Evolutionary conservation across 164 flowering plant genomes (phyloP).

Genomic region (Kalanchoe fedtschenkoi): DNA sequence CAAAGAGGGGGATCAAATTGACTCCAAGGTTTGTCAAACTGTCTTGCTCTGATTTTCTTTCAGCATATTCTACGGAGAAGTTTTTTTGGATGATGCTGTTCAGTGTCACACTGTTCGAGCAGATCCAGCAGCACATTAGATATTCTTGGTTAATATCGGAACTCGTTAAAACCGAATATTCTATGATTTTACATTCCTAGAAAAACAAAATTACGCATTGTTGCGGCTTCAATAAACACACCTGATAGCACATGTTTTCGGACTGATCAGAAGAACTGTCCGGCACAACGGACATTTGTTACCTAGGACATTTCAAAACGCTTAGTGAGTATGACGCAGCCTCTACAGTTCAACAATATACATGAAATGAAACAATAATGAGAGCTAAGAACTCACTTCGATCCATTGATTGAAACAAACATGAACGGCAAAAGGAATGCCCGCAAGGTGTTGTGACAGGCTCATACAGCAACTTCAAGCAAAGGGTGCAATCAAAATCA

Average conservation of each 20-base stretch:
- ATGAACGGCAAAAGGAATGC: slow-evolving; percentile 89
- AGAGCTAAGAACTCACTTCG: slow-evolving; percentile 34
- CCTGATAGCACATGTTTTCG: slow-evolving; percentile 76
- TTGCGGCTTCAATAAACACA: slow-evolving; percentile 48
- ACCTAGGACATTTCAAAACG: slow-evolving; percentile 29
- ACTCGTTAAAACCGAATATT: slow-evolving; percentile 3
- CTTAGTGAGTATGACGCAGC: not conserved
- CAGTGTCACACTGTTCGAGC: slow-evolving; percentile 63
- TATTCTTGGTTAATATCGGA: not conserved
- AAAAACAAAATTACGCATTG: slow-evolving; percentile 62
- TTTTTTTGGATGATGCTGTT: slow-evolving; percentile 85
- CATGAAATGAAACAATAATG: slow-evolving; percentile 23
- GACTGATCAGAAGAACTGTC: slow-evolving; percentile 71
- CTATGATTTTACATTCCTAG: not conserved
- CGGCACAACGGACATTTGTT: slow-evolving; percentile 95
- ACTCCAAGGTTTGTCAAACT: slow-evolving; percentile 53
- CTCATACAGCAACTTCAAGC: slow-evolving; percentile 74
- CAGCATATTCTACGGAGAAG: slow-evolving; percentile 79
- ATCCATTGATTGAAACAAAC: slow-evolving; percentile 94
- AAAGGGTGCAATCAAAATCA: slow-evolving; percentile 91
- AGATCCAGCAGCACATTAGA: slow-evolving; percentile 15
- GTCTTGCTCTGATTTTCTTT: slow-evolving; percentile 73
- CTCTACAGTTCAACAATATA: slow-evolving; percentile 14
- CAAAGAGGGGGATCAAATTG: slow-evolving; percentile 57
- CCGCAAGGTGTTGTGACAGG: slow-evolving; percentile 97